phyloP scores from a whole-genome alignment of 495 filamentous ascomycete genomes.

The Xylaria bambusicola region DNA sequence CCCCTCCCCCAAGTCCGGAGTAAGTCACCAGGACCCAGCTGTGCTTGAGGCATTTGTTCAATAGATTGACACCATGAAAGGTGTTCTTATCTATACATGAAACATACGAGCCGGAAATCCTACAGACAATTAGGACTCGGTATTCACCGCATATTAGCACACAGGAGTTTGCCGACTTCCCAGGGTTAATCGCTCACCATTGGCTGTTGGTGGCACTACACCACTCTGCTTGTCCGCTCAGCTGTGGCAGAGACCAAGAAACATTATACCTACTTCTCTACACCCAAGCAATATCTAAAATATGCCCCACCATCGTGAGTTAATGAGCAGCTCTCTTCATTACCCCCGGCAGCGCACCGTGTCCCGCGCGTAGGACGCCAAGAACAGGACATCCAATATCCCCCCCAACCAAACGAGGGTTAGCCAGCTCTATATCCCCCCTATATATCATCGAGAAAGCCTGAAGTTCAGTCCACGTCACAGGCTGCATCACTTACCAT shows the following conservation, averaged over 20 bases:
- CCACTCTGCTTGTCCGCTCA: not conserved
- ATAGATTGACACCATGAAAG: not conserved
- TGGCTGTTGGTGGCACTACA: not conserved
- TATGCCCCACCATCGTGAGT: slow-evolving; percentile 17
- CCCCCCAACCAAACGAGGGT: not conserved
- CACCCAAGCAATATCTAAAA: not conserved
- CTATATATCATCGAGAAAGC: not conserved
- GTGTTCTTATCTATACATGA: not conserved
- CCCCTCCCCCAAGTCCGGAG: slow-evolving; percentile 2
- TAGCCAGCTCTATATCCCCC: not conserved
- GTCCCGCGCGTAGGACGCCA: not conserved
- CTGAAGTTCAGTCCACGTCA: not conserved
- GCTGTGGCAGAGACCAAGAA: not conserved
- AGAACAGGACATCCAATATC: too few species aligned
- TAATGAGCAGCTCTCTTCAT: not conserved
- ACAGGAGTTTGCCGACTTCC: not conserved
- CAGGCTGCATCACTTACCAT: slow-evolving; percentile 29
- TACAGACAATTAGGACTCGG: not conserved
- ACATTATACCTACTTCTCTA: slow-evolving; percentile 8
- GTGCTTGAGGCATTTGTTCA: slow-evolving; percentile 6
- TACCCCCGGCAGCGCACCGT: not conserved
- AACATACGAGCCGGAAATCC: slow-evolving; percentile 8
- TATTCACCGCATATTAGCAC: not conserved
- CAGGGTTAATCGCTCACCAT: slow-evolving; percentile 2
- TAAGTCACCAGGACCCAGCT: not conserved